phyloP scores from a whole-genome alignment of 2,329 filamentous ascomycete species.

The Eurotiales sp. region DNA sequence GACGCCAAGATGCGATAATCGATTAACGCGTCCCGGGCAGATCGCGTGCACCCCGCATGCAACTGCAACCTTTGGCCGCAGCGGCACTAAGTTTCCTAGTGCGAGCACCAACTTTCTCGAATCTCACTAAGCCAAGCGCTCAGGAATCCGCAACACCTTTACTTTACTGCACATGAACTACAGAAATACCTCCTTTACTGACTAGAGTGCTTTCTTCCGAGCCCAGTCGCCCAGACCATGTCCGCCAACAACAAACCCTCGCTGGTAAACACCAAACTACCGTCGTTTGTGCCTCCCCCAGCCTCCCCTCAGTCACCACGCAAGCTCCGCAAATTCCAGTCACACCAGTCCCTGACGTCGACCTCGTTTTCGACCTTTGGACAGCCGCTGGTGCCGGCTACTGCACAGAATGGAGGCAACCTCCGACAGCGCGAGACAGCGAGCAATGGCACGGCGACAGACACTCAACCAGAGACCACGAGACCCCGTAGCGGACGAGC shows the following conservation, averaged over 20 bases:
- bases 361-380: constrained; percentile 52
- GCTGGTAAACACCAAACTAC: constrained; percentile 16
- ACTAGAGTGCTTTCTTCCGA: too few species aligned
- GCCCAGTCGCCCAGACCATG: constrained; percentile 9
- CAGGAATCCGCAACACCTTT: too few species aligned
- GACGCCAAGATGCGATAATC: not conserved
- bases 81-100: too few species aligned
- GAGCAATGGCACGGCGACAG: not conserved
- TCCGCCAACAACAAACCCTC: constrained; percentile 22
- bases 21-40: constrained; percentile 7
- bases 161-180: too few species aligned
- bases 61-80: too few species aligned
- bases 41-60: constrained; percentile 3
- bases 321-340: constrained; percentile 69
- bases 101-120: too few species aligned
- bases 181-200: too few species aligned
- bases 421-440: constrained; percentile 7
- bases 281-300: constrained; percentile 10
- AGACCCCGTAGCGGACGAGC: constrained; percentile 44
- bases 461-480: constrained; percentile 1
- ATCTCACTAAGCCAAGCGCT: too few species aligned
- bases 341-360: constrained; percentile 63
- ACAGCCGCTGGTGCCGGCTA: constrained; percentile 16
- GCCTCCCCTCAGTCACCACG: constrained; percentile 55
- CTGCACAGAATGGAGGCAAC: not conserved